A percentile compares a stretch with the other conserved stretches of the same genome.
Conservation (phyloP, 2,329 filamentous ascomycete species). For the Penicillium sp. region DNA sequence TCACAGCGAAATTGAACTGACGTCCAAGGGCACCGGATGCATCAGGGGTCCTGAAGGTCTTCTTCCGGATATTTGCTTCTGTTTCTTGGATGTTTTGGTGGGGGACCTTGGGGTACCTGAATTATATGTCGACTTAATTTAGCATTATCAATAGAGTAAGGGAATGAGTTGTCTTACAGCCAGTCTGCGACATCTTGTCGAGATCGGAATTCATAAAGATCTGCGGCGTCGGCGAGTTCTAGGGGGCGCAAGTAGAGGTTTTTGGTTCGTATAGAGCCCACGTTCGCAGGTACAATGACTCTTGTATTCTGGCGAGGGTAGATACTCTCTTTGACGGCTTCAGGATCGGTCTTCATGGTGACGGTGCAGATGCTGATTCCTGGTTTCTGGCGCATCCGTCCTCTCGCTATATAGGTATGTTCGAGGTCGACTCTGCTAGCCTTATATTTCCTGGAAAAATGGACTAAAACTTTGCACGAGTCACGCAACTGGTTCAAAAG, state of each 20-base stretch:
- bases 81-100: conserved; percentile 16
- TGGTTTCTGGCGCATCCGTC: not conserved
- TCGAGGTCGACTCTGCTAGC: not conserved
- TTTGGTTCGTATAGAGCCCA: conserved; percentile 10
- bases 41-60: conserved; percentile 19
- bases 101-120: conserved; percentile 13
- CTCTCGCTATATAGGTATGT: not conserved
- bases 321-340: conserved; percentile 4
- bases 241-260: conserved; percentile 23
- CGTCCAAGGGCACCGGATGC: conserved; percentile 19
- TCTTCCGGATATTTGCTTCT: conserved; percentile 11
- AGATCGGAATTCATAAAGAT: conserved; percentile 24
- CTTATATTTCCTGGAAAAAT: not conserved
- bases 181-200: conserved; percentile 28
- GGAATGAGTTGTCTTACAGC: conserved; percentile 18
- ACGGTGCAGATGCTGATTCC: not conserved
- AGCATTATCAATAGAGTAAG: not conserved
- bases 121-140: not conserved
- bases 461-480: no score
- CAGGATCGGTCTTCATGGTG: not conserved
- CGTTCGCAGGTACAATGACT: conserved; percentile 12
- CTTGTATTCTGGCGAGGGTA: conserved; percentile 13
- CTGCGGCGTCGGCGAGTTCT: conserved; percentile 16
- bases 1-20: conserved; percentile 20
- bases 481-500: not conserved